phyloP scores from a whole-genome alignment of 768 basidiomycete genomes.

The Mycena epipterygia region DNA sequence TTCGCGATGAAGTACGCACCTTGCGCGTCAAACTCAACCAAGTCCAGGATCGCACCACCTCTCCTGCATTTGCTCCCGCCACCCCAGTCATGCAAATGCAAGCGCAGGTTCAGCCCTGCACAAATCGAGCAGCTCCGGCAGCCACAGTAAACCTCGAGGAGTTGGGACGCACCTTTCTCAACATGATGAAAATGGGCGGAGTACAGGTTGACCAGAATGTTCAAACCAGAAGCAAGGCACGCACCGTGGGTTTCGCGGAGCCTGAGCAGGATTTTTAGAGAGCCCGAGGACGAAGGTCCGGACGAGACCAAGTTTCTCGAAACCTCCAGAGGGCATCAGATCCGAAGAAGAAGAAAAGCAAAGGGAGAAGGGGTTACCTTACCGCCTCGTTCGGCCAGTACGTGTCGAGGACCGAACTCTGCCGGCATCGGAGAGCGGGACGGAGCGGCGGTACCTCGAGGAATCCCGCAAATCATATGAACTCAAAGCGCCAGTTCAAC shows the following conservation, averaged over 20 bases:
- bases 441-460: not conserved
- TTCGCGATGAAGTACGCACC: constrained; percentile 20
- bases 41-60: not conserved
- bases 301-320: not conserved
- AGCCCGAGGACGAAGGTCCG: constrained; percentile 21
- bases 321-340: constrained; percentile 22
- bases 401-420: constrained; percentile 20
- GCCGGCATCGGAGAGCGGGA: not conserved
- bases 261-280: constrained; percentile 27
- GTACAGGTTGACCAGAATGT: constrained; percentile 1
- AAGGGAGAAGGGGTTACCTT: constrained; percentile 14
- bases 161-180: constrained; percentile 17
- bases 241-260: not conserved
- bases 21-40: constrained; percentile 21
- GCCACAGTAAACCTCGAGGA: not conserved
- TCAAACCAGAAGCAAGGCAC: constrained; percentile 10
- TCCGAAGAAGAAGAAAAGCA: not conserved
- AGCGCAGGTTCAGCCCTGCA: not conserved
- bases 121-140: not conserved
- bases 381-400: constrained; percentile 15
- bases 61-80: not conserved
- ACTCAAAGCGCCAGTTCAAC: constrained; percentile 21
- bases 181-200: not conserved
- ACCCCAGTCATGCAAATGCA: not conserved
- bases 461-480: constrained; percentile 17